Evolutionary conservation across 192 early-diverging fungal species (phyloP), one percentile per base, ranked within the genome.

Genomic region (Entomortierella beljakovae): DNA sequence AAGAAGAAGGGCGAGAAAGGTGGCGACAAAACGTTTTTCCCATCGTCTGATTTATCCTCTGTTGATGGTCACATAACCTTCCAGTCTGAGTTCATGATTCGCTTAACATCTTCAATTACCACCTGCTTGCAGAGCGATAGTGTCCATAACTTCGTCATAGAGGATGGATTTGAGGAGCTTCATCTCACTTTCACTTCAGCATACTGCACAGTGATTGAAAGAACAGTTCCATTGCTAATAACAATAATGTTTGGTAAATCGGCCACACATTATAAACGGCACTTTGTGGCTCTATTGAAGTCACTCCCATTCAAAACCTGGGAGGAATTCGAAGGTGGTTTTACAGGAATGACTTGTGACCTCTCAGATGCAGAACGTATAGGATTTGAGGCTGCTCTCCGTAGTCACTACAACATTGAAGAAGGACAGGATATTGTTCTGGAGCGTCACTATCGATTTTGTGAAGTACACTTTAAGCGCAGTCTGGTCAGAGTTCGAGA

Each of bases 301-400:
- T 61, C 59, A 0, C 13, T 70, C 4, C 50, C 50, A 0, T 55
- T 48, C 23, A 60, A 51, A 31, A 61, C 68, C 2, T 70, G 51
- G 49, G 6, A 61, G 2, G 58, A 70, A 15, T 70, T 70, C 25
- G 5, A 3, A 0, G 59, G 40, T 18, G 6, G 32, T 2, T 61
- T 70, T 29, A 15, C 50, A 6, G 68, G 68, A n/a, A 70, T 61
- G 51, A 70, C 68, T 2, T 70, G 58, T 25, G 58, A 61, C 32
- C 55, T 70, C 52, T 70, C 68, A n/a, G 68, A 70, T 37, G 59
- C 68, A 22, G 59, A 55, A 34, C 59, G 68, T 18, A 31, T 28
- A 31, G 68, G 68, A 10, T 70, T 70, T 32, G 68, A 70, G 23
- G 2, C 20, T 3, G 59, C 68, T 16, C 22, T 70, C 26, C 68